Percentiles rank a stretch among this genome's conserved stretches.
phyloP scores from a whole-genome alignment of 2,329 filamentous ascomycete species.

The Drechslerella coelobrocha region DNA sequence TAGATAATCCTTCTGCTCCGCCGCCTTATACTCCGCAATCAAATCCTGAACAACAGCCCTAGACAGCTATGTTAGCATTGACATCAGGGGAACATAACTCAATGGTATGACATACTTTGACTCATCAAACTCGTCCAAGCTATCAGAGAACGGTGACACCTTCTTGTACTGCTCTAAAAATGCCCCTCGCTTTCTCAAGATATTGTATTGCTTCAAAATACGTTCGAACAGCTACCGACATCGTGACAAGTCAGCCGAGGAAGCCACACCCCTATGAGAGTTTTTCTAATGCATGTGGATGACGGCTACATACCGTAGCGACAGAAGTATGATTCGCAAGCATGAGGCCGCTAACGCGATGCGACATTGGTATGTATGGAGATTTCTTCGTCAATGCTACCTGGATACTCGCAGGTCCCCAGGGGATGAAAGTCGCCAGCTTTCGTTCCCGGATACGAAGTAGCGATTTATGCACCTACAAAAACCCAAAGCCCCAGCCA shows the following conservation, averaged over 20 bases:
- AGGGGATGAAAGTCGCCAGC: conserved; percentile 95
- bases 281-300: too few species aligned
- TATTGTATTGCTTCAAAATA: conserved; percentile 89
- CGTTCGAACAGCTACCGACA: conserved; percentile 78
- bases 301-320: conserved; percentile 76
- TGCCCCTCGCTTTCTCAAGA: conserved; percentile 92
- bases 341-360: conserved; percentile 96
- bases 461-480: conserved; percentile 87
- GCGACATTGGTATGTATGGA: conserved; percentile 91
- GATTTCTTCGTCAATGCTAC: conserved; percentile 96
- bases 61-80: not conserved
- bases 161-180: conserved; percentile 97
- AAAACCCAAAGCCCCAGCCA: not conserved
- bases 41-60: conserved; percentile 78
- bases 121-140: conserved; percentile 92
- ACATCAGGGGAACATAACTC: not conserved
- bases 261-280: too few species aligned
- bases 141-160: conserved; percentile 89
- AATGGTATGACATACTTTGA: conserved; percentile 64
- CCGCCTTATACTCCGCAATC: conserved; percentile 93
- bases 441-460: conserved; percentile 92
- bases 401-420: conserved; percentile 97
- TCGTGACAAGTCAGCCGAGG: not conserved
- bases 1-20: conserved; percentile 87
- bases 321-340: conserved; percentile 97